Base-by-base conservation (phyloP, 352 stramenopile species). In the Phytophthora lateralis region DNA sequence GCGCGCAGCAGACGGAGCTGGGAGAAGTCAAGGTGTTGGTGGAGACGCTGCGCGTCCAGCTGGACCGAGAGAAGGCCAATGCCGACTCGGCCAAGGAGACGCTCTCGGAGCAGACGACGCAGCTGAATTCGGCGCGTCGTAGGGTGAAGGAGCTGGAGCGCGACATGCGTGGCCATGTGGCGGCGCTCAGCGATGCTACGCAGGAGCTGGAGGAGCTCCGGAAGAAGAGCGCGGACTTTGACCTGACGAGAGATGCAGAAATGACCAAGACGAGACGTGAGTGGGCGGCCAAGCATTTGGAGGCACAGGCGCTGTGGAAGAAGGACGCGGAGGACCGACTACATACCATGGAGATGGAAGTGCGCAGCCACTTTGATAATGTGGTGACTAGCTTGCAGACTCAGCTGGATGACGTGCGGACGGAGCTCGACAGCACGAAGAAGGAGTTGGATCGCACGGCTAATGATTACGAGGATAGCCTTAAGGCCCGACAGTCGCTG, bases 401-500 rank as follows among this genome's bases (percentile, higher is more conserved):
- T 43, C 85, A 94, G 63, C 65, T 91, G 9, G 76, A 86, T 17
- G 83, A 92, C 51, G 59, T 90, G 26, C 71, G 61, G 41, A 21
- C 45, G 3, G 85, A 94, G 48, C 47, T 92, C 7, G 81, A 91
- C 27, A 80, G 71, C 50, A 89, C 82, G 27, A 91, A 90, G 57
- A 75, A 74, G 48, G 83, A 95, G 55, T 63, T 92, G 15, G 82
- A 95, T 29, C 82, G 81, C 37, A 95, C 85, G 24, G 78, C 80
- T 18, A 91, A 69, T 51, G 85, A 94, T 56, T 94, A 92, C 60
- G 82, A 94, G 37, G 83, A 92, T 44, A 91, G 80, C 54, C 66
- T 92, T 9, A 78, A 88, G 48, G 78, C 86, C 4, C 77, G 85
- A 12, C 82, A 94, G 69, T 63, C 67, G 30, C 66, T 92, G 11